Base-by-base conservation (phyloP, 345 rosid species). In the Zanthoxylum bungeanum region DNA sequence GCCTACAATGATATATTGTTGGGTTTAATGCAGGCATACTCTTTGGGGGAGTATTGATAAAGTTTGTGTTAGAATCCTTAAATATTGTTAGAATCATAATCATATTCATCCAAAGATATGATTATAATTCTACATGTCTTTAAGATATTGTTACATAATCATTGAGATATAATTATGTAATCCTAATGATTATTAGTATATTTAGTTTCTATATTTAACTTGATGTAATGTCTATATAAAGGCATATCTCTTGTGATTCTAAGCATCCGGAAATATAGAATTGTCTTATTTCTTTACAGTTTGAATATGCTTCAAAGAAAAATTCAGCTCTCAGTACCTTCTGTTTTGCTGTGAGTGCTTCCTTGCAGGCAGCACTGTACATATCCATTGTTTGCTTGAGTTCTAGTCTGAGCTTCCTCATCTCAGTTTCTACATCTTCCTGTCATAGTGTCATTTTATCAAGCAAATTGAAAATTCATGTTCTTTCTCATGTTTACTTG, bases 381-480 rank as follows among this genome's bases (percentile, higher is more conserved):
- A 91, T 83, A 2, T 89, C 94, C 81, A 91, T 87, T 57, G 97
- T 86, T 72, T 89, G 83, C 81, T 82, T 83, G 42, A 91, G 87
- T 85, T 91, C 97, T 71, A 74, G 63, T 77, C 75, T 90, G 46
- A 94, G 93, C 81, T 88, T 84, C 74, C 85, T 84, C 92, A 94
- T 86, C 81, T 90, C 97, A 5, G 89, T 81, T 87, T 95, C 97
- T 66, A 85, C 68, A 28, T 91, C 96, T 0, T 92, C 97, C 98
- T 90, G 70, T 33, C n/a, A n/a, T n/a, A n/a, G n/a, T n/a, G n/a
- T n/a, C 70, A 78, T 59, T 51, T 72, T 60, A 31, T 52, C n/a
- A 16, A 75, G 52, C 24, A 56, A 49, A 59, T n/a, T 57, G 12
- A 42, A 21, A 64, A 30, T 36, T 52, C 3, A 30, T 39, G 22